phyloP scores from a whole-genome alignment of 352 stramenopile species.

The Phytophthora melonis region DNA sequence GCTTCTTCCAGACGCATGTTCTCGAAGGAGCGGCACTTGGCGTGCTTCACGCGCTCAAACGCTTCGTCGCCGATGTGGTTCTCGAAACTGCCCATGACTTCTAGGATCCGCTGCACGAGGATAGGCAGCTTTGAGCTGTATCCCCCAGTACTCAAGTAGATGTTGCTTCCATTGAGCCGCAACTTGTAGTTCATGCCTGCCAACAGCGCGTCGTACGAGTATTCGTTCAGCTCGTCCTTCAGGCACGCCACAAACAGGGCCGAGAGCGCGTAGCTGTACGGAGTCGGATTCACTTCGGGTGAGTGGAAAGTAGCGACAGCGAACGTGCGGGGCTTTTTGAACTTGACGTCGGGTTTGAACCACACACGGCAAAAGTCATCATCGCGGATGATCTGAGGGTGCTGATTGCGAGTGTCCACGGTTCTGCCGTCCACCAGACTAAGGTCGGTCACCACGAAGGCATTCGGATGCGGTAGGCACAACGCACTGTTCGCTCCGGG shows the following conservation, averaged over 20 bases:
- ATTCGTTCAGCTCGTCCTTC: conserved; percentile 85
- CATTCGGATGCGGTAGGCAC: conserved; percentile 48
- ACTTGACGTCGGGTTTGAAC: conserved; percentile 87
- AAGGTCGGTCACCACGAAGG: conserved; percentile 32
- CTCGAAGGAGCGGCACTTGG: conserved; percentile 52
- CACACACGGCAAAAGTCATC: conserved; percentile 58
- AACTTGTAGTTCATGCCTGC: conserved; percentile 72
- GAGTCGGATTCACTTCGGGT: conserved; percentile 55
- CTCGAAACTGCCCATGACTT: conserved; percentile 44
- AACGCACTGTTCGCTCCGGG: conserved; percentile 47
- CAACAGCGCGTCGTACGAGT: conserved; percentile 69
- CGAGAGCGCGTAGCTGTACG: conserved; percentile 67
- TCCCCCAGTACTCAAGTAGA: conserved; percentile 53
- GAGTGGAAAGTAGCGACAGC: conserved; percentile 74
- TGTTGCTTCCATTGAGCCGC: conserved; percentile 44
- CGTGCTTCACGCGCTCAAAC: conserved; percentile 56
- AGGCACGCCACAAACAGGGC: conserved; percentile 72
- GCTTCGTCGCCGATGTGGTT: conserved; percentile 41
- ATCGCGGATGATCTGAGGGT: conserved; percentile 48
- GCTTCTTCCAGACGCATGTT: conserved; percentile 65
- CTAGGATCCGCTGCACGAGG: conserved; percentile 51
- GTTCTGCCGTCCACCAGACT: conserved; percentile 25
- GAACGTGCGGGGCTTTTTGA: conserved; percentile 90
- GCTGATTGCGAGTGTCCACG: conserved; percentile 23
- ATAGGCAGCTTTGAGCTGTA: conserved; percentile 59